These are phyloP conservation scores for Arxiozyma heterogenica DNA, from an alignment of 1,139 yeast species.

Conservation along the genomic window DNA sequence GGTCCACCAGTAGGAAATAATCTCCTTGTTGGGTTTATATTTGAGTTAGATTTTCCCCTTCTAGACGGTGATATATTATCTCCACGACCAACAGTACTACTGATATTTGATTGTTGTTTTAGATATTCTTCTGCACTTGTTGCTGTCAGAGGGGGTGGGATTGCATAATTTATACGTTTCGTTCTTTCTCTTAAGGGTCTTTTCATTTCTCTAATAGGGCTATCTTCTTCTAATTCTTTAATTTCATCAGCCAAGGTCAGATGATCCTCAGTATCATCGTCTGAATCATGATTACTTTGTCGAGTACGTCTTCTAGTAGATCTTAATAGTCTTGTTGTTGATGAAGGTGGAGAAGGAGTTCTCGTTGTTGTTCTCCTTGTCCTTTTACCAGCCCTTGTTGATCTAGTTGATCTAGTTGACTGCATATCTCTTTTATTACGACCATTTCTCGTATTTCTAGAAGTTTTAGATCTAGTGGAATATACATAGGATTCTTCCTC, in stretches of 20 bases:
- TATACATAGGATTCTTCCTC: constrained; percentile 2
- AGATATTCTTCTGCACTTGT: constrained; percentile 15
- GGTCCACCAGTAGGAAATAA: constrained; percentile 95
- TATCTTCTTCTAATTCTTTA: constrained; percentile 35
- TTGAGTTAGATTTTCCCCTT: constrained; percentile 28
- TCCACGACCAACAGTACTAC: constrained; percentile 8
- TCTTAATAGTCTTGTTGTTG: constrained; percentile 2
- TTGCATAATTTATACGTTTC: constrained; percentile 62
- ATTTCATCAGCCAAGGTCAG: constrained; percentile 33
- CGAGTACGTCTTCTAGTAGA: constrained; percentile 13
- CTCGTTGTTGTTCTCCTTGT: background rate
- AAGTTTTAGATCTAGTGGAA: constrained; percentile 8
- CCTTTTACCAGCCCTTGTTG: background rate
- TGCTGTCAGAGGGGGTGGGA: constrained; percentile 71
- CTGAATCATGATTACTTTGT: constrained; percentile 6
- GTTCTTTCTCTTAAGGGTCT: constrained; percentile 72
- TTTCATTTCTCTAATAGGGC: constrained; percentile 33
- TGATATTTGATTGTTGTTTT: background rate
- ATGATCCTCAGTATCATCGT: constrained; percentile 16
- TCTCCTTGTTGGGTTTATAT: constrained; percentile 42
- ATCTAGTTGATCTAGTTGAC: background rate
- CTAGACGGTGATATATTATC: constrained; percentile 27
- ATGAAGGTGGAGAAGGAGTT: constrained; percentile 5
- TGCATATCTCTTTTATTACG: background rate
- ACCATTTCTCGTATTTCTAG: constrained; percentile 14